phyloP scores from a whole-genome alignment of 2,329 filamentous ascomycete species.

The Lithohypha guttulata region DNA sequence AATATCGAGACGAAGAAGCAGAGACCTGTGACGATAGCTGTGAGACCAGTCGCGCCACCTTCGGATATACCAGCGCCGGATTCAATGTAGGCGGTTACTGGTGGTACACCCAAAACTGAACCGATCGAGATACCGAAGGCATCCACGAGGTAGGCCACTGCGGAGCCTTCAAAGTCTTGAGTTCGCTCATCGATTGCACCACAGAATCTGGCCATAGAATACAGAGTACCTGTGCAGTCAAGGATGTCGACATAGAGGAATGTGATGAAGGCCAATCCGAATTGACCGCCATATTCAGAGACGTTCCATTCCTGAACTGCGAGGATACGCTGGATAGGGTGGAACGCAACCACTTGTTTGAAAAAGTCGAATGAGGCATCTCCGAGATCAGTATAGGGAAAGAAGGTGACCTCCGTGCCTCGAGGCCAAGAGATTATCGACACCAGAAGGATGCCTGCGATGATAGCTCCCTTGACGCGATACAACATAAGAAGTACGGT shows the following conservation, averaged over 20 bases:
- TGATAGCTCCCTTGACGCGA: slow-evolving; percentile 76
- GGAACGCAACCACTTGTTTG: slow-evolving; percentile 76
- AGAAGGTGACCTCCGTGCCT: slow-evolving; percentile 64
- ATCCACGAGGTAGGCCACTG: slow-evolving; percentile 74
- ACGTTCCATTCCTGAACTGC: slow-evolving; percentile 66
- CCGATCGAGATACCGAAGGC: slow-evolving; percentile 71
- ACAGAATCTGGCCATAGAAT: slow-evolving; percentile 80
- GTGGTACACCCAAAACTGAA: slow-evolving; percentile 63
- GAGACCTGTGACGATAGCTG: slow-evolving; percentile 63
- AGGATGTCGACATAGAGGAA: slow-evolving; percentile 88
- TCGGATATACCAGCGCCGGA: slow-evolving; percentile 85
- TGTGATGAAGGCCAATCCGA: slow-evolving; percentile 73
- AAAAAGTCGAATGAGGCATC: slow-evolving; percentile 72
- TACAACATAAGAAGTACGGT: slow-evolving; percentile 76
- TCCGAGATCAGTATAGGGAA: slow-evolving; percentile 61
- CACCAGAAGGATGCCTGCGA: slow-evolving; percentile 70
- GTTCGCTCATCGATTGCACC: slow-evolving; percentile 70
- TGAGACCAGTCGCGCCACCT: slow-evolving; percentile 75
- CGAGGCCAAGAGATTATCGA: slow-evolving; percentile 85
- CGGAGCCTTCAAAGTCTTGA: slow-evolving; percentile 78
- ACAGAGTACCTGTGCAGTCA: slow-evolving; percentile 75
- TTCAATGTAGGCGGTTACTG: slow-evolving; percentile 79
- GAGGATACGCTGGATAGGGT: slow-evolving; percentile 59
- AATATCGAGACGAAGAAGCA: slow-evolving; percentile 83
- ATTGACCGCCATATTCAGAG: slow-evolving; percentile 57